phyloP scores from a whole-genome alignment of 192 early-diverging fungal genomes.

The Oehlia diaphana region DNA sequence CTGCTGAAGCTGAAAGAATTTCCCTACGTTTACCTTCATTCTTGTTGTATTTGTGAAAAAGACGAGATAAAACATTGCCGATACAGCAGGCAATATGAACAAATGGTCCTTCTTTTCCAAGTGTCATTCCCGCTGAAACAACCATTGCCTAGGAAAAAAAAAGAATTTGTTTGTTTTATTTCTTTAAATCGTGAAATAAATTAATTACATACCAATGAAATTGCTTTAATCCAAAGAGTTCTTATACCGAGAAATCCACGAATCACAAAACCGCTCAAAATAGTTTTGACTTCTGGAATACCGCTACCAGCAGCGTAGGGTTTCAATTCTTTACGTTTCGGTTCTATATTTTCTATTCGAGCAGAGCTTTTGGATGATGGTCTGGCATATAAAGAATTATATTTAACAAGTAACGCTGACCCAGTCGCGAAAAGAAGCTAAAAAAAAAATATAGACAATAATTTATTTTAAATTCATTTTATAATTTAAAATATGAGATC shows the following conservation, averaged over 20 bases:
- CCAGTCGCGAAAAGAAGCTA: neutral
- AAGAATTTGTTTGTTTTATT: neutral
- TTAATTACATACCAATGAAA: conserved; percentile 66
- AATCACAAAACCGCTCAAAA: conserved; percentile 91
- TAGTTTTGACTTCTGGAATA: conserved; percentile 87
- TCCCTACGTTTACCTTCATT: conserved; percentile 83
- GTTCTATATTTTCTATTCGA: neutral
- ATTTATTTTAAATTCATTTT: neutral
- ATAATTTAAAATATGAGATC: no score
- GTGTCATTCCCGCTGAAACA: conserved; percentile 83
- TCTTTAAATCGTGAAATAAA: neutral
- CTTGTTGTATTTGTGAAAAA: conserved; percentile 76
- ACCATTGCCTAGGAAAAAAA: conserved; percentile 57
- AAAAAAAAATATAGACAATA: conserved; percentile 33
- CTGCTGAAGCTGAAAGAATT: conserved; percentile 85
- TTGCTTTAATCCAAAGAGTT: conserved; percentile 89
- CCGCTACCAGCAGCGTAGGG: conserved; percentile 94
- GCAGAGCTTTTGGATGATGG: conserved; percentile 1
- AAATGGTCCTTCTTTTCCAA: conserved; percentile 96
- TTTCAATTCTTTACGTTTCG: neutral
- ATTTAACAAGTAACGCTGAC: conserved; percentile 8
- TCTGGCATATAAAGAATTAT: conserved; percentile 48
- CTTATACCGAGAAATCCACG: conserved; percentile 86
- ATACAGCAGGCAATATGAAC: conserved; percentile 95
- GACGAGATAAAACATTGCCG: conserved; percentile 79